Percentiles rank a stretch among this genome's conserved stretches.
Evolutionary conservation across 2,329 filamentous ascomycete genomes (phyloP).

Genomic region (Clonostachys solani): DNA sequence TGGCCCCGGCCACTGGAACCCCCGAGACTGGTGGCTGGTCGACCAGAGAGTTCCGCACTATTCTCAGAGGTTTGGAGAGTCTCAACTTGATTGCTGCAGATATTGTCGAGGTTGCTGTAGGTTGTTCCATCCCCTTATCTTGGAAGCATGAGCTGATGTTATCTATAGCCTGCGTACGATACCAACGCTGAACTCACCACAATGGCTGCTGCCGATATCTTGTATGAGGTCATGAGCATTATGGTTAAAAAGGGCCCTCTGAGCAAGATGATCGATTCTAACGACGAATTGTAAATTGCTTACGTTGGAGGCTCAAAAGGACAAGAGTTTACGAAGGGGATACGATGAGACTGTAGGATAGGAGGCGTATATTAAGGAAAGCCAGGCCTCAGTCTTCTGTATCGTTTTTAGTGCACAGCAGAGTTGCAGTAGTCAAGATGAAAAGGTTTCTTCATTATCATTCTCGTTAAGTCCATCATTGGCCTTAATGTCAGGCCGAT

Average conservation of each 20-base stretch:
- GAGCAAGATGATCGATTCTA: constrained; percentile 34
- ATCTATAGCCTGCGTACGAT: constrained; percentile 56
- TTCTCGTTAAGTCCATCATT: too few relatives aligned
- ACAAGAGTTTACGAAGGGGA: too few relatives aligned
- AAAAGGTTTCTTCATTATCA: too few relatives aligned
- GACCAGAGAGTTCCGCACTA: constrained; percentile 79
- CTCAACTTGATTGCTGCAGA: constrained; percentile 87
- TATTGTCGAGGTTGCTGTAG: constrained; percentile 62
- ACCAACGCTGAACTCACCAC: constrained; percentile 70
- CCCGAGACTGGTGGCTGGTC: constrained; percentile 92
- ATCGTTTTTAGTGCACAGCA: too few relatives aligned
- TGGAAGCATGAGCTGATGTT: accelerated
- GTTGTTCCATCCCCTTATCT: constrained; percentile 1
- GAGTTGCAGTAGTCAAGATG: too few relatives aligned
- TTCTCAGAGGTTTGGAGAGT: constrained; percentile 75
- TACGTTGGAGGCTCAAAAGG: not conserved
- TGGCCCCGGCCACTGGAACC: constrained; percentile 73
- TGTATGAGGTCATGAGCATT: constrained; percentile 77
- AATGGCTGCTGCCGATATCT: constrained; percentile 66
- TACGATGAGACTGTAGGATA: too few relatives aligned
- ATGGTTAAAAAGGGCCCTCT: constrained; percentile 78
- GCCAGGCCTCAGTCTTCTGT: too few relatives aligned
- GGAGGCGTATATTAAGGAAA: too few relatives aligned
- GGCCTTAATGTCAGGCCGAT: not conserved
- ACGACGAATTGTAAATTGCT: not conserved